Base-by-base conservation (phyloP, 768 basidiomycete species). In the Tricholoma flavovirens region DNA sequence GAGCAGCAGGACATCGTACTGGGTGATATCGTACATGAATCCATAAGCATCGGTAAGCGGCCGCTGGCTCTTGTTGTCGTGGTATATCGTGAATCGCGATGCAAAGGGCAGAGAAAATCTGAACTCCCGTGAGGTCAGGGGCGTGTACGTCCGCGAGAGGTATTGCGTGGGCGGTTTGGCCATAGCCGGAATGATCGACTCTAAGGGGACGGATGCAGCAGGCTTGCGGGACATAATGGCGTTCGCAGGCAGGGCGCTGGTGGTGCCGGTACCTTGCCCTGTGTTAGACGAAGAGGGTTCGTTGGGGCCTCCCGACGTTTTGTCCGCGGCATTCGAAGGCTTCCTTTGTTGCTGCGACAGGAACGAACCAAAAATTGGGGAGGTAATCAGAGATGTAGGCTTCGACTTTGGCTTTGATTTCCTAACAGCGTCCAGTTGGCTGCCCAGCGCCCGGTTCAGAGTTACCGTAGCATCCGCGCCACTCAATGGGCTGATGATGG, bases 81-180 rank as follows among this genome's bases (percentile, higher is more conserved):
- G 75, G 50, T 81, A 76, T 17, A 77, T 70, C 15, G 71, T 77
- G 61, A 80, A 82, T 38, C 78, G 75, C 46, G 83, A 81, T 0
- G 84, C 82, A 8, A 81, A 71, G 2, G 85, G 83, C 35, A 89
- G 83, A 3, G 82, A 78, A 59, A 92, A 89, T 9, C 78, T 80
- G 70, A 93, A 93, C 60, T 90, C 82, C 3, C 81, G 80, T 0
- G 89, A 78, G 0, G 87, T 87, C 36, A 91, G 76, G 0, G 89
- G 81, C 0, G 88, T 83, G 64, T 91, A 90, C 9, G 79, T 80
- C 38, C 85, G 79, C 1, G 89, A 86, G 19, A 92, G 83, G 62
- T 90, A 90, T 33, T 93, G 87, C 0, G 90, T 93, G 0, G 92
- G 90, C 0, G 90, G 92, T 65, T 90, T 90, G 15, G 88, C 77